Base-by-base conservation (phyloP, 2,329 filamentous ascomycete species). In the Arthroderma sp. region DNA sequence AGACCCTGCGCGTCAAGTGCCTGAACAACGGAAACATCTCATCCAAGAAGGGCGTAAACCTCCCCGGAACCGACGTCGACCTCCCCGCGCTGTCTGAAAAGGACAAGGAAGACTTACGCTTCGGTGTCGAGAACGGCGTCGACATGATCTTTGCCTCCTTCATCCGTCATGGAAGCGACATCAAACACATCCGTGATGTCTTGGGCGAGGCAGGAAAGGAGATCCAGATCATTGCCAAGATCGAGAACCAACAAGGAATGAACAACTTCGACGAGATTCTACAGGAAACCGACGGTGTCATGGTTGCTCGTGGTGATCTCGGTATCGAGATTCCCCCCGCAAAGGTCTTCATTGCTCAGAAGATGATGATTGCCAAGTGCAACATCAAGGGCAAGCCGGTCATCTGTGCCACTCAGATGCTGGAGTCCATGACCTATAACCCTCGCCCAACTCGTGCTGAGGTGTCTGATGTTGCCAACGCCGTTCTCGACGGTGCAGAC, bases 291-390 rank as follows among this genome's bases (percentile, higher is more conserved):
- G 93, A 98, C 74, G 93, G 93, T 81, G 91, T 98, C 79, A 98
- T 98, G 93, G 93, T 98, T 66, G 93, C 93, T 69, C 91, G 93
- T 83, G 93, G 93, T 79, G 93, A 97, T 71, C 79, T 95, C 63
- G 93, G 93, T 80, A 98, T 98, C 68, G 93, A 98, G 79, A 98
- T 98, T 67, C 91, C 93, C 54, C 91, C 93, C 61, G 89, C 91
- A 63, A 93, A 98, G 81, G 93, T 98, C 65, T 98, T 98, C 76
- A 89, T 95, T 66, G 93, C 93, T 58, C 93, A 98, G 81, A 98
- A 98, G 87, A 98, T 98, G 88, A 91, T 98, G 83, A 98, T 98
- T 76, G 91, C 93, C 77, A 97, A 97, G 85, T 98, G 93, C 84
- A 98, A 98, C 81, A 85, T 96, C 71, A 91, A 90, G 66, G 93